Evolutionary conservation across 345 rosid species (phyloP).

Genomic region (Eutrema heterophyllum): DNA sequence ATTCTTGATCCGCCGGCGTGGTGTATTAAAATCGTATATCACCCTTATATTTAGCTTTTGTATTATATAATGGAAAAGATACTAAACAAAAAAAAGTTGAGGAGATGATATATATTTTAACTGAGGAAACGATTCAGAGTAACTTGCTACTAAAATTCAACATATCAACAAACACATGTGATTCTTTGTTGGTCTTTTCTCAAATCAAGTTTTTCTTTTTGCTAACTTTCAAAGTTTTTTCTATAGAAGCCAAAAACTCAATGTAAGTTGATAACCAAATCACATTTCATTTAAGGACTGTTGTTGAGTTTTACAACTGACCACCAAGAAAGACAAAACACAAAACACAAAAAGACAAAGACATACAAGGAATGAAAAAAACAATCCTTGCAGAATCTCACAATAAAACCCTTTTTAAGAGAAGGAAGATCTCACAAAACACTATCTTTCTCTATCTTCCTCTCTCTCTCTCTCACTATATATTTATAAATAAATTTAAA

Average conservation of each 20-base stretch:
- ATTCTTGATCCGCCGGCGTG: too few relatives aligned
- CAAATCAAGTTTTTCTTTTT: background rate
- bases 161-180: background rate
- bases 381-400: constrained; percentile 33
- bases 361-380: constrained; percentile 34
- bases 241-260: background rate
- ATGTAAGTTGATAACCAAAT: constrained; percentile 5
- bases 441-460: constrained; percentile 13
- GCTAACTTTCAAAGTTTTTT: background rate
- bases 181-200: background rate
- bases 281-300: constrained; percentile 28
- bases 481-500: constrained; percentile 26
- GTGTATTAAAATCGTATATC: too few relatives aligned
- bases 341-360: constrained; percentile 13
- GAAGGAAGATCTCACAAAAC: constrained; percentile 35
- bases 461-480: constrained; percentile 14
- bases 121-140: too few relatives aligned
- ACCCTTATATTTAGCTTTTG: too few relatives aligned
- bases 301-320: constrained; percentile 38
- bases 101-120: too few relatives aligned
- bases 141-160: background rate
- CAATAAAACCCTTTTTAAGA: constrained; percentile 13
- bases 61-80: too few relatives aligned
- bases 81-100: too few relatives aligned
- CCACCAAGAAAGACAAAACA: constrained; percentile 26